Conservation (phyloP, 2,329 filamentous ascomycete species). For the Albophoma yamanashiensis region DNA sequence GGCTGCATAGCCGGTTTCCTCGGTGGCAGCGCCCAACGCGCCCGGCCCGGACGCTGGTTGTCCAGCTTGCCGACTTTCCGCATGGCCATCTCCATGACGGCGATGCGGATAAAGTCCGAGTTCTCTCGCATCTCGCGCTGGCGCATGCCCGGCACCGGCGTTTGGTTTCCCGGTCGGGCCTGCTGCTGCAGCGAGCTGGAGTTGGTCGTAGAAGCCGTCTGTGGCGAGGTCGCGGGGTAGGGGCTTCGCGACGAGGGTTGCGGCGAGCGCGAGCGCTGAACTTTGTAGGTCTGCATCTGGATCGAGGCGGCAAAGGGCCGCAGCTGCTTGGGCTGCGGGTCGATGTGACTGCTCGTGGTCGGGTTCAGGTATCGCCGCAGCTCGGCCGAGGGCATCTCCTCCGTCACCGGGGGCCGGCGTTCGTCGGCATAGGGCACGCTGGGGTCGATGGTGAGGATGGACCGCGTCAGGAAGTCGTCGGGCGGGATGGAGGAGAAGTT, state of each 20-base stretch:
- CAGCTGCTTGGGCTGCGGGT: constrained; percentile 15
- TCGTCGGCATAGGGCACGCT: constrained; percentile 58
- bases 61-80: constrained; percentile 55
- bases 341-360: constrained; percentile 31
- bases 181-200: constrained; percentile 12
- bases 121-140: constrained; percentile 62
- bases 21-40: constrained; percentile 59
- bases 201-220: constrained; percentile 18
- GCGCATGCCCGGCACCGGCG: constrained; percentile 34
- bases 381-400: constrained; percentile 55
- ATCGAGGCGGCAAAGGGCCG: constrained; percentile 51
- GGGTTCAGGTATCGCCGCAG: constrained; percentile 59
- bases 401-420: constrained; percentile 49
- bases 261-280: constrained; percentile 35
- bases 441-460: constrained; percentile 56
- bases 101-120: constrained; percentile 59
- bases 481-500: constrained; percentile 54
- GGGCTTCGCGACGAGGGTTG: constrained; percentile 19
- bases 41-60: constrained; percentile 53
- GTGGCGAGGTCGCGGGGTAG: constrained; percentile 19
- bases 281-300: constrained; percentile 62
- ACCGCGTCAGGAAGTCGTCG: constrained; percentile 56
- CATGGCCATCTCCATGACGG: constrained; percentile 65
- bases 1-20: constrained; percentile 41
- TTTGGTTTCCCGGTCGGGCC: constrained; percentile 4